phyloP scores from a whole-genome alignment of 2,329 filamentous ascomycete species.

The Lasiodiplodia gonubiensis region DNA sequence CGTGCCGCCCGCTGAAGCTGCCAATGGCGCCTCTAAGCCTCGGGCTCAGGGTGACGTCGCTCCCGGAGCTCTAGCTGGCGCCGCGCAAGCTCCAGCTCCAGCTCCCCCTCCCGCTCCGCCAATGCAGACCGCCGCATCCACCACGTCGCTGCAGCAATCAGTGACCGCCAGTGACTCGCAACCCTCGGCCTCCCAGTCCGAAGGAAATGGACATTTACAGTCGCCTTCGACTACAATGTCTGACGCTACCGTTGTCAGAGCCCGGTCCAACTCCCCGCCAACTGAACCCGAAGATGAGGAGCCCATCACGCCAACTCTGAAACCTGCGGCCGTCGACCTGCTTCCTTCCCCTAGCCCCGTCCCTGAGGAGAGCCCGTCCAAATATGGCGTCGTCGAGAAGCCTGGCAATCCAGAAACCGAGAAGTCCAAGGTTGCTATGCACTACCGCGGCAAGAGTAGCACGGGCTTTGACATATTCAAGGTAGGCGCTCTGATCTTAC shows the following conservation, averaged over 20 bases:
- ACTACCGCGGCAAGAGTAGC: constrained; percentile 45
- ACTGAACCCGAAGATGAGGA: constrained; percentile 27
- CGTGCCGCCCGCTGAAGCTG: background rate
- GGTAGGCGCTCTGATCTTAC: constrained; percentile 34
- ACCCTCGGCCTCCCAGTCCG: constrained; percentile 4
- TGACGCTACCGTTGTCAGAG: constrained; percentile 18
- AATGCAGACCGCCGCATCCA: constrained; percentile 12
- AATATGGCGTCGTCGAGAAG: constrained; percentile 32
- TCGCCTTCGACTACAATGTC: constrained; percentile 11
- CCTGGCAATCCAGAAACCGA: constrained; percentile 14
- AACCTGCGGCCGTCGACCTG: constrained; percentile 19
- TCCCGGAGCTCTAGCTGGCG: constrained; percentile 15
- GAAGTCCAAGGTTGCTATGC: constrained; percentile 32
- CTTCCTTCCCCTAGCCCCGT: constrained; percentile 30
- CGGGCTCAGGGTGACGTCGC: background rate
- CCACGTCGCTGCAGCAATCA: constrained; percentile 1
- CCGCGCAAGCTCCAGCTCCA: constrained; percentile 10
- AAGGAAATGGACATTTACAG: background rate
- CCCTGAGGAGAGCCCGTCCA: constrained; percentile 30
- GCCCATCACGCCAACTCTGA: constrained; percentile 29
- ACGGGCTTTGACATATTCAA: constrained; percentile 46
- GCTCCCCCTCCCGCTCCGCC: constrained; percentile 5
- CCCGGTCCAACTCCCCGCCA: constrained; percentile 22
- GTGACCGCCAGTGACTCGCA: background rate
- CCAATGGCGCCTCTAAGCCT: background rate